Percentiles rank a stretch among this genome's conserved stretches.
These are phyloP conservation scores for Kregervanrija fluxuum DNA, from an alignment of 805 yeast genomes.

Conservation along the genomic window DNA sequence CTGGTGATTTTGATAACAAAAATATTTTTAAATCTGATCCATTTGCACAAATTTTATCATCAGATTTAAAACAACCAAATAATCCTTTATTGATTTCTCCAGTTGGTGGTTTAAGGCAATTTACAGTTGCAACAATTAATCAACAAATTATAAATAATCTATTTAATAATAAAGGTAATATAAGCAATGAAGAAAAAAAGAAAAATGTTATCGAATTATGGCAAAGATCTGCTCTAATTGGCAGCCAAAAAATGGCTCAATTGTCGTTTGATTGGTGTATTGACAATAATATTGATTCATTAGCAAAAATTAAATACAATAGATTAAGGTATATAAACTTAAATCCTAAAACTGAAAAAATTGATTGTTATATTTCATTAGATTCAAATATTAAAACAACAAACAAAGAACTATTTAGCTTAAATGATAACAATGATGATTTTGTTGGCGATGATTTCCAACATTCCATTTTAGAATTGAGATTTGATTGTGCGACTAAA, in stretches of 20 bases:
- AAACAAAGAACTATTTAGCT: neutral
- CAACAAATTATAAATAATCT: constrained; percentile 14
- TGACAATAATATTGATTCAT: constrained; percentile 22
- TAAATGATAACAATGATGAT: constrained; percentile 9
- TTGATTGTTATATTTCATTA: constrained; percentile 26
- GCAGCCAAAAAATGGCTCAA: constrained; percentile 27
- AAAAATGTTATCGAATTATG: constrained; percentile 14
- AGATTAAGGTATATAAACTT: constrained; percentile 23
- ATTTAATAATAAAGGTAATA: constrained; percentile 6
- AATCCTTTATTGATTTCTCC: constrained; percentile 31
- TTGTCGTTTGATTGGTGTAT: constrained; percentile 26
- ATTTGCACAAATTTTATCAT: constrained; percentile 11
- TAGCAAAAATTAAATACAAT: constrained; percentile 20
- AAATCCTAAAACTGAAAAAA: constrained; percentile 9
- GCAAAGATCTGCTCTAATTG: constrained; percentile 15
- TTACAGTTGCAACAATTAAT: constrained; percentile 25
- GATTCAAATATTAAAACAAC: constrained; percentile 21
- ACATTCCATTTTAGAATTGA: constrained; percentile 40
- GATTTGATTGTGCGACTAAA: constrained; percentile 33
- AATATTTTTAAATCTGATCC: constrained; percentile 9
- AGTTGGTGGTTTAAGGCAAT: constrained; percentile 36
- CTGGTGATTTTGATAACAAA: neutral
- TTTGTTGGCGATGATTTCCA: constrained; percentile 30
- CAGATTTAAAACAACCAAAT: neutral
- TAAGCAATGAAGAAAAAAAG: constrained; percentile 9